phyloP scores from a whole-genome alignment of 2,329 filamentous ascomycete genomes.

The Sphaerulina vaccinii region DNA sequence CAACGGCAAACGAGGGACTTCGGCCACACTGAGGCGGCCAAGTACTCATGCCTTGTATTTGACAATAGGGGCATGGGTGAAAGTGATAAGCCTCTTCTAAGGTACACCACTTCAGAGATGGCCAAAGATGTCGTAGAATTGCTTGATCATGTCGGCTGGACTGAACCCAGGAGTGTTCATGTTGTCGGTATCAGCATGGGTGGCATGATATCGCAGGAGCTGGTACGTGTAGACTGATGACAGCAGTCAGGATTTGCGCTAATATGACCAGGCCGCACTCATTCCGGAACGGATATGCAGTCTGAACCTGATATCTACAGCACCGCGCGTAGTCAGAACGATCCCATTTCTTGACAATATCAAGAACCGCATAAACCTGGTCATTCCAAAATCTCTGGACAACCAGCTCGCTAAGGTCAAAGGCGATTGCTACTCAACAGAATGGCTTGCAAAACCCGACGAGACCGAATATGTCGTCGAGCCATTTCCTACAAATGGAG shows the following conservation, averaged over 20 bases:
- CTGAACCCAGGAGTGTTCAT: constrained; percentile 58
- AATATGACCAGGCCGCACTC: constrained; percentile 33
- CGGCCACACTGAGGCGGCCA: constrained; percentile 65
- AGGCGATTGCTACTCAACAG: constrained; percentile 62
- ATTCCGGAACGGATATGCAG: constrained; percentile 51
- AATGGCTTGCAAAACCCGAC: constrained; percentile 65
- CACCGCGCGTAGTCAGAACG: constrained; percentile 49
- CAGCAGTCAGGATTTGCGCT: not conserved
- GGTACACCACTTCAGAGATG: constrained; percentile 84
- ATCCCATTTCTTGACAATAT: constrained; percentile 62
- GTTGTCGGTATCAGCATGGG: constrained; percentile 79
- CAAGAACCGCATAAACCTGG: constrained; percentile 54
- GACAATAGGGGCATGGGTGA: constrained; percentile 85
- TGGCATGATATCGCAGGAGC: constrained; percentile 88
- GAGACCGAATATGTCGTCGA: constrained; percentile 43
- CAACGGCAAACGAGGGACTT: constrained; percentile 82
- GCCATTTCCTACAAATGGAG: constrained; percentile 71
- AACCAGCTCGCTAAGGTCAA: constrained; percentile 64
- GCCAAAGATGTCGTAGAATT: constrained; percentile 74
- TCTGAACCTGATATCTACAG: constrained; percentile 53
- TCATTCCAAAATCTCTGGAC: constrained; percentile 70
- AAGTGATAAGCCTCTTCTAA: constrained; percentile 71
- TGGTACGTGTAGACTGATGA: constrained; percentile 47
- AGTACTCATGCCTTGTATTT: constrained; percentile 72
- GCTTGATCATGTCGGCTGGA: constrained; percentile 68